Percentiles rank a stretch among this genome's conserved stretches.
Conservation (phyloP, 768 basidiomycete species). For the Calocybe indica region DNA sequence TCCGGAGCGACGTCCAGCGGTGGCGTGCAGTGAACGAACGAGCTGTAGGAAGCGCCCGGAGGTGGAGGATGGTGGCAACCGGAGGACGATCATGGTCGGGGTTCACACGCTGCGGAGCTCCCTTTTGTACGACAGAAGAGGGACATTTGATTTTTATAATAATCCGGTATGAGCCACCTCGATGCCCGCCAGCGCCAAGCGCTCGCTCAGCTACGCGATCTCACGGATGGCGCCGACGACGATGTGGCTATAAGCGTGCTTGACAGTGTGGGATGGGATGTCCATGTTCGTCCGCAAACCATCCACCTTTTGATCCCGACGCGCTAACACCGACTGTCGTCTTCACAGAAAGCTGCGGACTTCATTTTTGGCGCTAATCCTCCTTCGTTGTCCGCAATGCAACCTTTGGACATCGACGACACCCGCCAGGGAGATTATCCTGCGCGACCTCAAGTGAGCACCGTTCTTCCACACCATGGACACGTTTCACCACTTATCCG, state of each 20-base stretch:
- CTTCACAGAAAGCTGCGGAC: conserved; percentile 48
- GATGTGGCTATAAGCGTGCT: conserved; percentile 59
- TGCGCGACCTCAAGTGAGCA: conserved; percentile 6
- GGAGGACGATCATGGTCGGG: neutral
- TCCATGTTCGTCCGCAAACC: conserved; percentile 42
- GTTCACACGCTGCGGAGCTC: no score
- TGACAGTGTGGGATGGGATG: conserved; percentile 62
- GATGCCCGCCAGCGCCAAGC: conserved; percentile 18
- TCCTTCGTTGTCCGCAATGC: conserved; percentile 16
- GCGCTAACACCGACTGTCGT: neutral
- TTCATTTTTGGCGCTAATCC: conserved; percentile 42
- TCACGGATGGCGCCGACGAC: conserved; percentile 55
- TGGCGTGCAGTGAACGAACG: conserved; percentile 9
- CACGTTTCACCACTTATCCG: conserved; percentile 9
- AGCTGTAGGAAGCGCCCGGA: neutral
- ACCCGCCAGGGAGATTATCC: conserved; percentile 27
- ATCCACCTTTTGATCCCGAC: neutral
- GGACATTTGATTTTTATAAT: neutral
- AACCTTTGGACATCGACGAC: conserved; percentile 50
- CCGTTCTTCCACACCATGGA: neutral
- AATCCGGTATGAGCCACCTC: conserved; percentile 13
- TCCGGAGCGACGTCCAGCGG: neutral
- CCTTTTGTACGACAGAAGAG: no score
- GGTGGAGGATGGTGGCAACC: neutral
- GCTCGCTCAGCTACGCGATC: conserved; percentile 43